Base-by-base conservation (phyloP, 345 rosid species). In the Hypericum perforatum region DNA sequence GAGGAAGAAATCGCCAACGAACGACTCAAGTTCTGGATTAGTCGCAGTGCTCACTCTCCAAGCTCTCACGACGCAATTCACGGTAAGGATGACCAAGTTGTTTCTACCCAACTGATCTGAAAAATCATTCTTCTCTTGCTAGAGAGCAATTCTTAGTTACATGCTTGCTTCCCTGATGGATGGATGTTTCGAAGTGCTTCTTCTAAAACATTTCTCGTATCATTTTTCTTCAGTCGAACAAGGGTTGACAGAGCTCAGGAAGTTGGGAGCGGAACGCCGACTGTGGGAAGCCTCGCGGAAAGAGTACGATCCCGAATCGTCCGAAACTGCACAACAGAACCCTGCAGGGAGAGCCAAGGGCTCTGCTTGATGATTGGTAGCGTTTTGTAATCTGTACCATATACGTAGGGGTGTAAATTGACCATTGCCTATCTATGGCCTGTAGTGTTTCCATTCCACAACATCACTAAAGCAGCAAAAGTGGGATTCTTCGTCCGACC, bases 211-310 rank as follows among this genome's bases (percentile, higher is more conserved):
- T 22, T 22, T 22, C 32, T 22, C 32, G 32, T 22, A 4, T 22
- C 32, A 4, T 22, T 4, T 22, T 22, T 22, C 32, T 22, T 4
- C 69, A 92, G 96, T 92, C 43, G 90, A 92, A 68, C 86, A 77
- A 74, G 98, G 98, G 16, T 63, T 92, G 63, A 67, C 69, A 67
- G 96, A 92, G 80, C 82, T 92, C 39, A 74, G 85, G 69, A 92
- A 92, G 78, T 47, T 84, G 65, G 88, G 82, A 43, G 77, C 88
- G 39, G 98, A 88, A 70, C 89, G 76, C 70, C 58, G 85, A 41
- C 78, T 88, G 37, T 92, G 98, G 98, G 98, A 92, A 74, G 88
- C 89, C 57, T 81, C 96, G 43, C 81, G 87, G 56, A 77, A 54
- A 60, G 80, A 74, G 63, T 63, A 59, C 9, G 77, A 77, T 38